phyloP scores from a whole-genome alignment of 1,139 yeast genomes.

The Protomyces inundatus region DNA sequence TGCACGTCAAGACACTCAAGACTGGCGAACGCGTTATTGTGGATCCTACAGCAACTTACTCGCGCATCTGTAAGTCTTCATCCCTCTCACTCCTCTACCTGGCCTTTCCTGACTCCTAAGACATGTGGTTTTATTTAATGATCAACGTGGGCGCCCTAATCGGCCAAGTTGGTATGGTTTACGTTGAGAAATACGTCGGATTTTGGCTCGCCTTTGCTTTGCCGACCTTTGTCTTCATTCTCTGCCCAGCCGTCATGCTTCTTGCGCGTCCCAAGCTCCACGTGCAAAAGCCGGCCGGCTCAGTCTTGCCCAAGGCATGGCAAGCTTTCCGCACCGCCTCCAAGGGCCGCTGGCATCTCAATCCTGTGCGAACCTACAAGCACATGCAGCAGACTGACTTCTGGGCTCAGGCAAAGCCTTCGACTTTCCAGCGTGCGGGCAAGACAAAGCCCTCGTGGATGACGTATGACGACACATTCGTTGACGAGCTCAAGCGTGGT shows the following conservation, averaged over 20 bases:
- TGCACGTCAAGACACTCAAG: conserved; percentile 55
- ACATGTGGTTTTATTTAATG: conserved; percentile 68
- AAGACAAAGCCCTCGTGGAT: conserved; percentile 4
- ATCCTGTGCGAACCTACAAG: conserved; percentile 11
- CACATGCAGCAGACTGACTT: conserved; percentile 44
- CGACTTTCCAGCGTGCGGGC: conserved; percentile 1
- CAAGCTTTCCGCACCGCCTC: conserved; percentile 37
- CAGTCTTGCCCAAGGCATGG: conserved; percentile 56
- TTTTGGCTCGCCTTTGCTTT: conserved; percentile 72
- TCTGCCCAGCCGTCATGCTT: conserved; percentile 54
- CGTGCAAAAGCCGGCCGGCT: conserved; percentile 59
- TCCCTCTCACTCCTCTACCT: background rate
- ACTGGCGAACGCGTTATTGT: conserved; percentile 64
- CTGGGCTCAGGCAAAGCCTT: conserved; percentile 38
- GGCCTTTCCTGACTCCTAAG: background rate
- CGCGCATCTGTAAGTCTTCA: conserved; percentile 52
- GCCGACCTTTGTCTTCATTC: conserved; percentile 59
- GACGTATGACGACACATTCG: conserved; percentile 54
- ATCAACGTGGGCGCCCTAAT: conserved; percentile 77
- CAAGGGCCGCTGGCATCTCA: conserved; percentile 12
- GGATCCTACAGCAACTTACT: conserved; percentile 65
- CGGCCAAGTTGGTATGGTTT: conserved; percentile 62
- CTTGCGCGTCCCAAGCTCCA: conserved; percentile 56
- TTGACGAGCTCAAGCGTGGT: conserved; percentile 58
- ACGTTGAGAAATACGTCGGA: conserved; percentile 57